Base-by-base conservation (phyloP, 345 rosid species). In the Eucalyptus pauciflora region DNA sequence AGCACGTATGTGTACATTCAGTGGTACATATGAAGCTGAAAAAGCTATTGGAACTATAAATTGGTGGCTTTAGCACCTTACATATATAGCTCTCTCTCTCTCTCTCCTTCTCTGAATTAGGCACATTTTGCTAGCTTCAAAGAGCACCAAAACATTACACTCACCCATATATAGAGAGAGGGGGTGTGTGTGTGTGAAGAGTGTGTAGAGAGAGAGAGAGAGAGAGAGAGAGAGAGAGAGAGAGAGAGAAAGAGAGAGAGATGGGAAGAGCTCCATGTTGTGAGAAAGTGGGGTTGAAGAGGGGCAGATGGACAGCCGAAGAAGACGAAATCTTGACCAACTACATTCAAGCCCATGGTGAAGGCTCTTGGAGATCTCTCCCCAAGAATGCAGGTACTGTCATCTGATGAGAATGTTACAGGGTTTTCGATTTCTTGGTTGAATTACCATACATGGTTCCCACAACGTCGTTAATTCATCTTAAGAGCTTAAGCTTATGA, bases 261-360 rank as follows among this genome's bases (percentile, higher is more conserved):
- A 97, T 96, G 99, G 99, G 98, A 88, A 96, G 99, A 79, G 93
- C 98, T 22, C 97, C 99, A 6, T 97, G 99, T 86, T 97, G 99
- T 91, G 97, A 95, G 92, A 96, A 97, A 87, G 93, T 95, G 8
- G 99, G 99, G 83, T 89, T 97, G 90, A 97, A 93, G 94, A 95
- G 88, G 90, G 99, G 99, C 25, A 94, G 98, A 91, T 97, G 99
- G 99, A 96, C 97, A 2, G 91, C 94, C 3, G 97, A 96, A 89
- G 99, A 97, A 94, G 99, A 97, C 91, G 92, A 93, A 90, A 90
- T 93, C 43, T 90, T 96, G 88, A 91, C 95, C 67, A 92, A 88
- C 16, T 96, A 96, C 91, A 96, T 96, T 88, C 96, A 92, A 43
- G 91, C 92, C 67, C 91, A 96, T 90, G 99, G 99, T 10, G 96